Conservation (phyloP, 805 yeast species). For the Torulaspora indica region DNA sequence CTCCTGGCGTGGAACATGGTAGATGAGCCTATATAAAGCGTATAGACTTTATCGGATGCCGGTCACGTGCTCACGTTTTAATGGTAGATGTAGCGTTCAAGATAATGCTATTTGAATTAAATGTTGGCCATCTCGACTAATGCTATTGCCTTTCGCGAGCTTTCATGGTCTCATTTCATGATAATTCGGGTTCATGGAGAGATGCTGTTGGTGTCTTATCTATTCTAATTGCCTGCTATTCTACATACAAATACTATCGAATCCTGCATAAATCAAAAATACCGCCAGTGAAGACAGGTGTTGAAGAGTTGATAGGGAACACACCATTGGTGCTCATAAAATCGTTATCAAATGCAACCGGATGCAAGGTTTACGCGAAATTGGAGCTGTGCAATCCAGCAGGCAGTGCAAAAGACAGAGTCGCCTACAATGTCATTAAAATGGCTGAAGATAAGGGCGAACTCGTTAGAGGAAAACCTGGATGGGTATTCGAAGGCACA, state of each 20-base stretch:
- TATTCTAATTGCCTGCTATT: conserved; percentile 9
- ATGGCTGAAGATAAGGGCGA: conserved; percentile 59
- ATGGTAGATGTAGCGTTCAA: not conserved
- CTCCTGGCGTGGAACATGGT: too few relatives aligned
- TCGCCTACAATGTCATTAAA: conserved; percentile 77
- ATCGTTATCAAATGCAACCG: conserved; percentile 66
- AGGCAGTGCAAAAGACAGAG: conserved; percentile 93
- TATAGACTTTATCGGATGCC: too few relatives aligned
- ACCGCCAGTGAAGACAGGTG: conserved; percentile 45
- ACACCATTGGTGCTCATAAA: conserved; percentile 77
- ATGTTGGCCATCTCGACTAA: not conserved
- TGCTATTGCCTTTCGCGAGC: not conserved
- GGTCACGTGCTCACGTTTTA: not conserved
- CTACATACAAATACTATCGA: conserved; percentile 12
- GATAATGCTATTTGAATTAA: not conserved
- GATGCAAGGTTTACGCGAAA: conserved; percentile 82
- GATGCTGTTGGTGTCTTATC: conserved; percentile 12
- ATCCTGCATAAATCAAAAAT: conserved; percentile 10
- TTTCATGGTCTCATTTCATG: not conserved
- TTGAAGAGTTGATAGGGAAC: conserved; percentile 79
- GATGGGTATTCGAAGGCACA: conserved; percentile 82
- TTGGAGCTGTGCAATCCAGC: conserved; percentile 85
- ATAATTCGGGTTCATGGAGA: conserved; percentile 7
- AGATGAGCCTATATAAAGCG: too few relatives aligned
- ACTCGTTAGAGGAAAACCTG: conserved; percentile 56